These are phyloP conservation scores for Naganishia onofrii DNA, from an alignment of 768 basidiomycete species.

Conservation along the genomic window DNA sequence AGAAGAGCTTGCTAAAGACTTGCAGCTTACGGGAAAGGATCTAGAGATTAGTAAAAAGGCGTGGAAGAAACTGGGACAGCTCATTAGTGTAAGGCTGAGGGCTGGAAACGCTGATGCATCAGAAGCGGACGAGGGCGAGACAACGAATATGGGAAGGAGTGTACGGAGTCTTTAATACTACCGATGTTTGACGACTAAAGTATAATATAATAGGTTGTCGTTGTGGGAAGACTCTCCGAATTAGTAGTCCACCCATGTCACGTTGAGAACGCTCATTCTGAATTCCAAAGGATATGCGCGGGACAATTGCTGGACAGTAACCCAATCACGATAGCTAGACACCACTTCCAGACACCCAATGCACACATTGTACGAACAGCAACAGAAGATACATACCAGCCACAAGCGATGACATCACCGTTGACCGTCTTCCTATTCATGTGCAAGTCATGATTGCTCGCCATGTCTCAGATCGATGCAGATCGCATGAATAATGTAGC, in stretches of 20 bases:
- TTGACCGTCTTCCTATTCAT: not conserved
- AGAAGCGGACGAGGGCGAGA: not conserved
- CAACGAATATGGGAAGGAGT: not conserved
- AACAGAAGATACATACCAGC: too few species aligned
- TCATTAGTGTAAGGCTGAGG: conserved; percentile 6
- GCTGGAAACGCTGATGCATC: not conserved
- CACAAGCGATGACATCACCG: not conserved
- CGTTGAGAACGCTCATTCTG: too few species aligned
- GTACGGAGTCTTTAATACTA: conserved; percentile 2
- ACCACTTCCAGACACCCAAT: too few species aligned
- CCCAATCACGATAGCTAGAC: too few species aligned
- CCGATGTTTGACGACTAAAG: not conserved
- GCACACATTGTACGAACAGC: too few species aligned
- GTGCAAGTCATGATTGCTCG: not conserved
- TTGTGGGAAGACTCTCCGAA: too few species aligned
- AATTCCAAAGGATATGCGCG: too few species aligned
- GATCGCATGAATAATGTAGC: not conserved
- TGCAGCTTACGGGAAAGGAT: not conserved
- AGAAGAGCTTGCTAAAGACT: not conserved
- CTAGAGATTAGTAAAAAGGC: conserved; percentile 4
- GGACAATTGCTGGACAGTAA: too few species aligned
- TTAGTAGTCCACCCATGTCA: too few species aligned
- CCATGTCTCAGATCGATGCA: not conserved
- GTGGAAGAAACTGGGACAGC: conserved; percentile 23
- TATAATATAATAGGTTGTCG: not conserved